Evolutionary conservation across 768 basidiomycete species (phyloP).

Genomic region (Kwoniella heveanensis): DNA sequence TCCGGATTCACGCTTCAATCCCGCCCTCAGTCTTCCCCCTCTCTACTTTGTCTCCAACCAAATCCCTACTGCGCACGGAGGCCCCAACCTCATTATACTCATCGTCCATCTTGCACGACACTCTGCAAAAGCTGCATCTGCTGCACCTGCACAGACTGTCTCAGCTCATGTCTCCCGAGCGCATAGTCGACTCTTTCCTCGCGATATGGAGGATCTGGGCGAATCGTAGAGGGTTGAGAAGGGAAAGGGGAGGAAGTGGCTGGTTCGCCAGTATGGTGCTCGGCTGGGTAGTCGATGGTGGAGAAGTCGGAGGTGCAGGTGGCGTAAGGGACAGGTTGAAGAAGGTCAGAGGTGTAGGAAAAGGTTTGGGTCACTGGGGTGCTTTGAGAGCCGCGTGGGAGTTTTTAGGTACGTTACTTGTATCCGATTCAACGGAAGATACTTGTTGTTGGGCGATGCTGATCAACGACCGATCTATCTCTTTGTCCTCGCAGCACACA

Average conservation of each 20-base stretch:
- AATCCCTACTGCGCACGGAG: slow-evolving; percentile 65
- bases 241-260: slow-evolving; percentile 37
- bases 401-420: slow-evolving; percentile 67
- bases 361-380: slow-evolving; percentile 85
- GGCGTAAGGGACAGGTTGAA: slow-evolving; percentile 47
- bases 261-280: slow-evolving; percentile 65
- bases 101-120: slow-evolving; percentile 63
- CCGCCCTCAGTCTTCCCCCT: slow-evolving; percentile 63
- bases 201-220: slow-evolving; percentile 87
- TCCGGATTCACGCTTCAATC: slow-evolving; percentile 74
- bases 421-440: too few species aligned
- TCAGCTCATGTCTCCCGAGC: slow-evolving; percentile 60
- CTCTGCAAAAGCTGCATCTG: slow-evolving; percentile 59
- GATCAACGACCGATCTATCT: background rate
- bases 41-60: slow-evolving; percentile 67
- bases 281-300: slow-evolving; percentile 63
- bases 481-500: slow-evolving; percentile 62
- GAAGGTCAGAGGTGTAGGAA: slow-evolving; percentile 67
- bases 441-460: too few species aligned
- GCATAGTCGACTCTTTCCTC: slow-evolving; percentile 72
- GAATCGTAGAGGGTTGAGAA: slow-evolving; percentile 67
- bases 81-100: slow-evolving; percentile 78
- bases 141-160: slow-evolving; percentile 64
- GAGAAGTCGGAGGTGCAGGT: slow-evolving; percentile 60
- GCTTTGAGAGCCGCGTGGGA: slow-evolving; percentile 82